Percentiles rank a stretch among this genome's conserved stretches.
Conservation (phyloP, 179 eudicot genomes). For the Patellifolia procumbens region DNA sequence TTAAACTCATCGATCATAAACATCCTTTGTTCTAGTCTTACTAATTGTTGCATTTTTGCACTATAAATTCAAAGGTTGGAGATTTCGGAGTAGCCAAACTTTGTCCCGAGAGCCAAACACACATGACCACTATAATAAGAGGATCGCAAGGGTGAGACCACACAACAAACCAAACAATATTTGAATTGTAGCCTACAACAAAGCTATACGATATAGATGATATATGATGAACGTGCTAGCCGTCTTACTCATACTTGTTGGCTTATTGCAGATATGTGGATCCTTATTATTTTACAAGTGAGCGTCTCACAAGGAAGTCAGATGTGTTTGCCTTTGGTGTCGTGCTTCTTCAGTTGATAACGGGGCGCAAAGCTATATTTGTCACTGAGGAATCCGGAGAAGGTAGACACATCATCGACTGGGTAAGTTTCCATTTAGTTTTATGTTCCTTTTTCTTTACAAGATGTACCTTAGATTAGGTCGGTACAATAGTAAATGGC, state of each 20-base stretch:
- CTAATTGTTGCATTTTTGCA: not conserved
- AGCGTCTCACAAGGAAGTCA: not conserved
- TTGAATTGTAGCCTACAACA: no score
- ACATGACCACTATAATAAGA: not conserved
- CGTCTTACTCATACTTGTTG: not conserved
- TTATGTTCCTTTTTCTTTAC: no score
- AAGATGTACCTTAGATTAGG: no score
- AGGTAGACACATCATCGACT: not conserved
- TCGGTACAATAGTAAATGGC: not conserved
- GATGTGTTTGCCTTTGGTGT: constrained; percentile 21
- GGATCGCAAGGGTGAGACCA: constrained; percentile 8
- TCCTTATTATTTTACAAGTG: constrained; percentile 1
- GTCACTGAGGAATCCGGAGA: not conserved
- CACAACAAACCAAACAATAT: no score
- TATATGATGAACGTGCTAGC: not conserved
- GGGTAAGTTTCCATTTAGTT: not conserved
- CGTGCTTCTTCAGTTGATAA: constrained; percentile 18
- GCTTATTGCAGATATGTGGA: constrained; percentile 12
- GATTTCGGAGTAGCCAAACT: constrained; percentile 15
- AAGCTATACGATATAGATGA: no score
- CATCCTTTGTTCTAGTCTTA: not conserved
- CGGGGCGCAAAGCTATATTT: not conserved
- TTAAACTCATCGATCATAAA: not conserved
- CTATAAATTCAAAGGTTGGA: not conserved
- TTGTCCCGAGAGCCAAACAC: constrained; percentile 2